Evolutionary conservation across 805 yeast genomes (phyloP), one percentile per base, ranked within the genome.

Genomic region (Kodamaea neixiangensis): DNA sequence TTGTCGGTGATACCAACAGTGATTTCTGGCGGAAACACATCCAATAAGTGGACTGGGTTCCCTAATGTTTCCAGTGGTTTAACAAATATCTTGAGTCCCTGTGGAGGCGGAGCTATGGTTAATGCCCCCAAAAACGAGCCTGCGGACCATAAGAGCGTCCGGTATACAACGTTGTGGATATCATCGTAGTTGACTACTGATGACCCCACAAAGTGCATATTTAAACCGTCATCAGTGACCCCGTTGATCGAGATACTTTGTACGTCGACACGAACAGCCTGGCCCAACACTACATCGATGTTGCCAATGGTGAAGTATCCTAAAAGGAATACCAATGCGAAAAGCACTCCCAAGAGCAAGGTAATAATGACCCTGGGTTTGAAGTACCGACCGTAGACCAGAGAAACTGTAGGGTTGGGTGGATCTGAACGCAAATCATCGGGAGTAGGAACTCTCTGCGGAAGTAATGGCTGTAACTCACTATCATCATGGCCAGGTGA

Each of bases 131-230:
- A 29, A 2, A 63, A 7, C 1, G 58, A 40, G 2, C 68, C 64
- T 0, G 60, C 62, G 1, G 58, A 22, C 42, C 59, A 61, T 22
- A 67, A 48, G 1, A 63, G 35, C 20, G 52, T 46, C 18, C 63
- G 57, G 46, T 65, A 65, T 2, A 69, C 7, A 2, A 44, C 17
- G 45, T 59, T 66, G 29, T 55, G 19, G 5, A 71, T 56, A 7
- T 58, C 50, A 44, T 59, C 64, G 53, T 72, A 73, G 53, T 71
- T 51, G 13, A 71, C 56, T 5, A 53, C 41, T 2, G 71, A 47
- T 0, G 61, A 46, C 2, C 69, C 70, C 3, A 55, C 52, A 14
- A 71, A 64, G 46, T 64, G 68, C 17, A 68, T 56, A 18, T 62
- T 57, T 5, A 69, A 42, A 2, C 77, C 77, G 5, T 47, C 43